Conservation (phyloP, 805 yeast genomes). For the Kodamaea jinghongensis region DNA sequence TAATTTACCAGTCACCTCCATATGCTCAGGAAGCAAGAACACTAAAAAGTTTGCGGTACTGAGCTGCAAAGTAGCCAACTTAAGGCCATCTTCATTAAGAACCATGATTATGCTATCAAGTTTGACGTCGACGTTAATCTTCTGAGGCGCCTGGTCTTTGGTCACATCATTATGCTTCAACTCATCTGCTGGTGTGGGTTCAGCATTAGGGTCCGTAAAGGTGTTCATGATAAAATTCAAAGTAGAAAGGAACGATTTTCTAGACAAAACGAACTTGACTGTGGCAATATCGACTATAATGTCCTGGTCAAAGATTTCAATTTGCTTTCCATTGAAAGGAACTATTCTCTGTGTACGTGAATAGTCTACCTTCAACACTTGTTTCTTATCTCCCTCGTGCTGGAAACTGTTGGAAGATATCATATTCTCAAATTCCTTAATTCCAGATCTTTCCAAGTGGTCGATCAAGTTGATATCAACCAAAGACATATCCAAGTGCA, state of each 20-base stretch:
- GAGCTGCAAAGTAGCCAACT: conserved; percentile 73
- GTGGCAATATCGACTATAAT: conserved; percentile 74
- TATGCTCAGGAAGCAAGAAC: conserved; percentile 67
- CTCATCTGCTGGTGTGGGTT: conserved; percentile 64
- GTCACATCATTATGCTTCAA: conserved; percentile 63
- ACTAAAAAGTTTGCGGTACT: conserved; percentile 70
- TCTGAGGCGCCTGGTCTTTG: conserved; percentile 63
- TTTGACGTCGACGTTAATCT: conserved; percentile 63
- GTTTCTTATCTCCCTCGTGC: conserved; percentile 24
- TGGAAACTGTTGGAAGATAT: conserved; percentile 59
- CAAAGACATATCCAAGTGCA: conserved; percentile 64
- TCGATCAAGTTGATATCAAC: conserved; percentile 72
- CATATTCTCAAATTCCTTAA: conserved; percentile 63
- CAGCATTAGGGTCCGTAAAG: conserved; percentile 78
- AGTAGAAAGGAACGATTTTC: conserved; percentile 74
- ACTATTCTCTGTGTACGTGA: conserved; percentile 59
- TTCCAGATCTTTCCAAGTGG: conserved; percentile 60
- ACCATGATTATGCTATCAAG: conserved; percentile 72
- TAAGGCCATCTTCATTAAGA: conserved; percentile 78
- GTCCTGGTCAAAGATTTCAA: conserved; percentile 76
- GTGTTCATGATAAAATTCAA: conserved; percentile 82
- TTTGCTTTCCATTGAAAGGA: conserved; percentile 47
- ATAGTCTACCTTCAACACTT: conserved; percentile 59
- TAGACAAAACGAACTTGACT: conserved; percentile 67
- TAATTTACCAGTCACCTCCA: conserved; percentile 67